These are phyloP conservation scores for Rhodosporidiobolus odoratus DNA, from an alignment of 768 basidiomycete species.

Conservation along the genomic window DNA sequence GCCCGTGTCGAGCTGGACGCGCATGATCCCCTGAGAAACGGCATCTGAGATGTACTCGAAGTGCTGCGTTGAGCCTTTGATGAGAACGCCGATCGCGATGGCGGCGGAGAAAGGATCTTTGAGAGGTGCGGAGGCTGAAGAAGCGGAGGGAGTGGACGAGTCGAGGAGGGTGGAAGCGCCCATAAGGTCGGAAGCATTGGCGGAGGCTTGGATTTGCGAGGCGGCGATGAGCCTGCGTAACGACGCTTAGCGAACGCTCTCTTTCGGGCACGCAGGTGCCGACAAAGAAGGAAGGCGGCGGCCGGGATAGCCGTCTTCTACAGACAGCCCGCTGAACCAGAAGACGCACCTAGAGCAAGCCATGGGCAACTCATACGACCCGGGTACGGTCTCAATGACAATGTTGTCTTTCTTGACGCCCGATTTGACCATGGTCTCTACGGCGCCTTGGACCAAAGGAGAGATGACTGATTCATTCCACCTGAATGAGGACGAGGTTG, in stretches of 20 bases:
- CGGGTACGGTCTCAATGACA: conserved; percentile 82
- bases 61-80: conserved; percentile 98
- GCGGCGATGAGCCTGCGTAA: conserved; percentile 72
- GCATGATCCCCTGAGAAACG: conserved; percentile 90
- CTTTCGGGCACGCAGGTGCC: neutral
- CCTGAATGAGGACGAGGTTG: conserved; percentile 20
- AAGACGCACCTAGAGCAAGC: conserved; percentile 68
- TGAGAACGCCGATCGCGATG: conserved; percentile 94
- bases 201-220: conserved; percentile 71
- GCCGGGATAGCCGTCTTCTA: too few species aligned
- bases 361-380: conserved; percentile 87
- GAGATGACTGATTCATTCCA: conserved; percentile 91
- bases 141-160: conserved; percentile 54
- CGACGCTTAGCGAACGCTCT: neutral
- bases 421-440: conserved; percentile 69
- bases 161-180: conserved; percentile 53
- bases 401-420: conserved; percentile 90
- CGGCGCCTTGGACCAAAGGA: conserved; percentile 71
- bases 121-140: conserved; percentile 45
- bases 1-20: conserved; percentile 84
- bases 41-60: conserved; percentile 98
- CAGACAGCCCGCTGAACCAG: neutral
- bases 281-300: neutral
- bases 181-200: conserved; percentile 74
- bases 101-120: conserved; percentile 80